Evolutionary conservation across 768 basidiomycete genomes (phyloP).

Genomic region (Rubroboletus pulcherrimus): DNA sequence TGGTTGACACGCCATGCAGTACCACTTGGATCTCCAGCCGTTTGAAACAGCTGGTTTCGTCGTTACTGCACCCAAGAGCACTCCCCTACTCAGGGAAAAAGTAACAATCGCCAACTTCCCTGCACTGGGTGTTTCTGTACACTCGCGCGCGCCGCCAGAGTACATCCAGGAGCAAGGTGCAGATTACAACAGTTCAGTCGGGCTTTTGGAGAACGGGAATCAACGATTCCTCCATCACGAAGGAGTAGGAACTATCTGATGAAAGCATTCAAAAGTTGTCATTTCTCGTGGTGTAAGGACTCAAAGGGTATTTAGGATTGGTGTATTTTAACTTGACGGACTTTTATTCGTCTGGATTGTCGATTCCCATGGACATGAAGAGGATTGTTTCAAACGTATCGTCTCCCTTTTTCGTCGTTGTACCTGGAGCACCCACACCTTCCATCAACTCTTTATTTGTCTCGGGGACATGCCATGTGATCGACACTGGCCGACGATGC

Average conservation of each 20-base stretch:
- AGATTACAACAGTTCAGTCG: constrained; percentile 51
- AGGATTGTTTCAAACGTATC: constrained; percentile 72
- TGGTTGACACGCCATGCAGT: constrained; percentile 31
- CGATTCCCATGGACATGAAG: constrained; percentile 33
- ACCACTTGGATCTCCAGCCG: constrained; percentile 41
- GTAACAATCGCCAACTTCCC: constrained; percentile 40
- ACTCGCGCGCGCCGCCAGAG: constrained; percentile 51
- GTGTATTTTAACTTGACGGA: background rate
- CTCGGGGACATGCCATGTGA: constrained; percentile 50
- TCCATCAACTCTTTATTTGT: constrained; percentile 53
- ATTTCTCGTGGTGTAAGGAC: background rate
- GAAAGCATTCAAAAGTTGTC: background rate
- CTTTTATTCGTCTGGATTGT: constrained; percentile 2
- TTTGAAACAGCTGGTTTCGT: constrained; percentile 44
- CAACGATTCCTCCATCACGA: constrained; percentile 41
- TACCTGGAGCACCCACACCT: constrained; percentile 52
- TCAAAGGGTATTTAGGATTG: background rate
- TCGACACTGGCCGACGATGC: constrained; percentile 52
- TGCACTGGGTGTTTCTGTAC: constrained; percentile 36
- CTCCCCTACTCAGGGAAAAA: constrained; percentile 37
- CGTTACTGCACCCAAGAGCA: constrained; percentile 16
- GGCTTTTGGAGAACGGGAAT: constrained; percentile 54
- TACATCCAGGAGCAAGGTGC: constrained; percentile 41
- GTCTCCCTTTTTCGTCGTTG: constrained; percentile 46
- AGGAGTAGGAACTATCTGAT: constrained; percentile 5